Conservation (phyloP, 768 basidiomycete genomes). For the Serendipita sp. region DNA sequence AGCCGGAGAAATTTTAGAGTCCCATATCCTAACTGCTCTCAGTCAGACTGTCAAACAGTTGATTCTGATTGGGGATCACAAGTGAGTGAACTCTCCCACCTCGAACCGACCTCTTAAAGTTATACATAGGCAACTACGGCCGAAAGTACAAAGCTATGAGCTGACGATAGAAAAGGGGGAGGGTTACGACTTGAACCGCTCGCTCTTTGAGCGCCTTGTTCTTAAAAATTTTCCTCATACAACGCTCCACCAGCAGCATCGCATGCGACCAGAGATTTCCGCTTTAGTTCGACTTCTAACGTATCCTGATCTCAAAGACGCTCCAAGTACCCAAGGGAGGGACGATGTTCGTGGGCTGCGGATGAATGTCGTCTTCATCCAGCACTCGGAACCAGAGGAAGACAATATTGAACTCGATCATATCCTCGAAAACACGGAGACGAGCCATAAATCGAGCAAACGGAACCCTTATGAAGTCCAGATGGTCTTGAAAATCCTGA, state of each 20-base stretch:
- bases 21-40: conserved; percentile 45
- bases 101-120: neutral
- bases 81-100: conserved; percentile 27
- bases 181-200: conserved; percentile 49
- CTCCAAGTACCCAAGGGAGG: conserved; percentile 30
- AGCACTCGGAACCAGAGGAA: conserved; percentile 41
- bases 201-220: conserved; percentile 53
- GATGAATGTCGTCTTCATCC: conserved; percentile 47
- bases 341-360: conserved; percentile 37
- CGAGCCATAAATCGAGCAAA: conserved; percentile 42
- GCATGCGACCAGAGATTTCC: conserved; percentile 64
- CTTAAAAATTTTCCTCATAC: conserved; percentile 43
- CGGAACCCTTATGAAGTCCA: conserved; percentile 27
- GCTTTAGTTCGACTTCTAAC: conserved; percentile 41
- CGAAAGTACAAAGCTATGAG: conserved; percentile 48
- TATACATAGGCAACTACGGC: conserved; percentile 42
- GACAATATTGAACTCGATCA: conserved; percentile 27
- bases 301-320: conserved; percentile 47
- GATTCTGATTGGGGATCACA: conserved; percentile 57
- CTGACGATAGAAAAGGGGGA: conserved; percentile 53
- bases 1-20: conserved; percentile 56
- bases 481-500: conserved; percentile 50
- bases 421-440: conserved; percentile 27
- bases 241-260: conserved; percentile 40
- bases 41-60: conserved; percentile 30